Evolutionary conservation across 345 rosid species (phyloP).

Genomic region (Balakata baccata): DNA sequence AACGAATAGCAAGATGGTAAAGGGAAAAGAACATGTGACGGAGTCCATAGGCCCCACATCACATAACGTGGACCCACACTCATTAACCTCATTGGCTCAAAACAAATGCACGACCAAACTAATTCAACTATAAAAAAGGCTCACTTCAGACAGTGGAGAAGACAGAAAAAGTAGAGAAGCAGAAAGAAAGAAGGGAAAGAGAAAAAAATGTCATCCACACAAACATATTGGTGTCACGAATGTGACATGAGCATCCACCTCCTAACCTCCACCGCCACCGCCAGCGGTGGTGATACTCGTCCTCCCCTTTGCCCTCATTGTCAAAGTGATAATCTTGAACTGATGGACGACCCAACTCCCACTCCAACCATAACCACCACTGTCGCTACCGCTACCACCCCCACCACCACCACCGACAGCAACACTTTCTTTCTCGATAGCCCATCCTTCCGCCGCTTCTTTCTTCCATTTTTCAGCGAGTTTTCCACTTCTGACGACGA

Average conservation of each 20-base stretch:
- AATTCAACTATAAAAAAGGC: neutral
- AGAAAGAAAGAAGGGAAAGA: neutral
- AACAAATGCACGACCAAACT: neutral
- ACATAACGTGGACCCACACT: neutral
- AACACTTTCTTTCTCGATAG: conserved; percentile 33
- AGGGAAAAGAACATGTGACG: neutral
- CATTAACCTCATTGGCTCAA: neutral
- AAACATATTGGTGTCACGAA: conserved; percentile 60
- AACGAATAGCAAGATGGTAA: neutral
- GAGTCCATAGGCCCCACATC: neutral
- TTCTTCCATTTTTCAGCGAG: conserved; percentile 30
- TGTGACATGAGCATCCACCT: conserved; percentile 57
- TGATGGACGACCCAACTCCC: conserved; percentile 31
- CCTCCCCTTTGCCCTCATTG: conserved; percentile 45
- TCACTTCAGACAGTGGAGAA: neutral
- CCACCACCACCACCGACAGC: neutral
- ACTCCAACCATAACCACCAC: neutral
- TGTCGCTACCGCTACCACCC: neutral
- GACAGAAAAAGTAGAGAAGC: neutral
- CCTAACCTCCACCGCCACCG: conserved; percentile 15
- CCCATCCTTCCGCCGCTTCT: conserved; percentile 45
- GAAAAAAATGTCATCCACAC: conserved; percentile 18
- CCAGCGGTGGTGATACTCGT: conserved; percentile 1
- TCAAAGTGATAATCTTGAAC: conserved; percentile 27
- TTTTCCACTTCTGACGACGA: conserved; percentile 27